These are phyloP conservation scores for Verticillium dahliae DNA, from an alignment of 2,329 filamentous ascomycete genomes.

Conservation along the genomic window DNA sequence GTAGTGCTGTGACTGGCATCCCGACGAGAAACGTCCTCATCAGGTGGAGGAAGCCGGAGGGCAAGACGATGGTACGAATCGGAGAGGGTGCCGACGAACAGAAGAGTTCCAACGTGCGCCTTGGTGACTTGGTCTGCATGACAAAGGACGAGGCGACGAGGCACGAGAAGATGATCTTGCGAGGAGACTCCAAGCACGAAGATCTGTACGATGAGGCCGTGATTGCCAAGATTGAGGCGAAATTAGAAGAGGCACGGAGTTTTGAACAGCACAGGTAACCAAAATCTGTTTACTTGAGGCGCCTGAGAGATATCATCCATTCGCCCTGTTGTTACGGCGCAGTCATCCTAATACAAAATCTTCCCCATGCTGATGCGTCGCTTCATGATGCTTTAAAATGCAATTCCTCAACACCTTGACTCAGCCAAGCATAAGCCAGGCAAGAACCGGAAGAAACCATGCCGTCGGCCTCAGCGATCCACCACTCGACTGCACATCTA, in stretches of 20 bases:
- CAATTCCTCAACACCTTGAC: neutral
- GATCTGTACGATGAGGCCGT: conserved; percentile 69
- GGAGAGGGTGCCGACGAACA: conserved; percentile 66
- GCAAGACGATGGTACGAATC: conserved; percentile 50
- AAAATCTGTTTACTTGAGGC: too few species aligned
- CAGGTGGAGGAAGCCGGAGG: conserved; percentile 66
- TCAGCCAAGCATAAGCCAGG: neutral
- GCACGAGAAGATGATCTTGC: conserved; percentile 76
- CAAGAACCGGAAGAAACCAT: neutral
- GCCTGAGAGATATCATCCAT: too few species aligned
- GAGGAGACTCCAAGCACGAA: conserved; percentile 57
- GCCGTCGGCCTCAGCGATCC: neutral
- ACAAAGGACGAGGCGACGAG: conserved; percentile 80
- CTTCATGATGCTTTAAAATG: neutral
- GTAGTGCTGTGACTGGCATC: conserved; percentile 76
- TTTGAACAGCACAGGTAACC: conserved; percentile 47
- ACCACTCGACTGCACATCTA: neutral
- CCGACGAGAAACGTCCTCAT: conserved; percentile 73
- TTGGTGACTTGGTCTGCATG: conserved; percentile 78
- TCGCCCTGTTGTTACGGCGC: too few species aligned
- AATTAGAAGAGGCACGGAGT: conserved; percentile 59
- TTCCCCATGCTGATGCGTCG: too few species aligned
- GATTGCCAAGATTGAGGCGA: conserved; percentile 59
- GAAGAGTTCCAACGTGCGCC: conserved; percentile 62
- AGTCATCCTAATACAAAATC: neutral